Evolutionary conservation across 345 rosid genomes (phyloP).

Genomic region (Aquilaria yunnanensis): DNA sequence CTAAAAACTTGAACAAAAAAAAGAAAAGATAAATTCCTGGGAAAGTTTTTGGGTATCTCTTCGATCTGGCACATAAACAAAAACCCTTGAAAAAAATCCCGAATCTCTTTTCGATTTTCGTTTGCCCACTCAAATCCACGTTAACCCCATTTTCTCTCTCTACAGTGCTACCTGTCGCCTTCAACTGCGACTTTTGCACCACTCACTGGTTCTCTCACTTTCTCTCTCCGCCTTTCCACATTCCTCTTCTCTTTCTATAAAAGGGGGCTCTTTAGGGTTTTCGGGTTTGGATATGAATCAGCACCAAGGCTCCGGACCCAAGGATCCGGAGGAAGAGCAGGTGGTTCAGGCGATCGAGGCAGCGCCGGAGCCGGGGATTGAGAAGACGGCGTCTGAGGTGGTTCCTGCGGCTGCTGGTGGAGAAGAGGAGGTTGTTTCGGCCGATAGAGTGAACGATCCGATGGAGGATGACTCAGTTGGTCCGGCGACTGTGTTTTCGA

Average conservation of each 20-base stretch:
- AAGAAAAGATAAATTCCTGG: too few species aligned
- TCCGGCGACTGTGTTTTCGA: slow-evolving; percentile 86
- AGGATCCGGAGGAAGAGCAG: slow-evolving; percentile 29
- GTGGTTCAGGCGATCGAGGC: slow-evolving; percentile 21
- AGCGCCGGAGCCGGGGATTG: slow-evolving; percentile 11
- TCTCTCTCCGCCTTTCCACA: slow-evolving; percentile 15
- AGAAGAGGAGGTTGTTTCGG: slow-evolving; percentile 22
- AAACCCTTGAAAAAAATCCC: not conserved
- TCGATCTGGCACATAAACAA: slow-evolving; percentile 3
- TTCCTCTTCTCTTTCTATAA: slow-evolving; percentile 3
- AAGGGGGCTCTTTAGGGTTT: slow-evolving; percentile 34
- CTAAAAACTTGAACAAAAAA: too few species aligned
- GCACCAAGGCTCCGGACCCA: slow-evolving; percentile 21
- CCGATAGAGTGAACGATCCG: slow-evolving; percentile 39
- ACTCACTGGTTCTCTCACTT: slow-evolving; percentile 25
- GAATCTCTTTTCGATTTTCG: not conserved
- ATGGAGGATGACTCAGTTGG: slow-evolving; percentile 77
- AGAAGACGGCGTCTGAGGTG: slow-evolving; percentile 15
- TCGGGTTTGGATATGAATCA: slow-evolving; percentile 47
- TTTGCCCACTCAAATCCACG: slow-evolving; percentile 19
- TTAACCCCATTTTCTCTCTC: slow-evolving; percentile 50
- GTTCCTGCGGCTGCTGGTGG: slow-evolving; percentile 16
- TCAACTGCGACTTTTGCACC: slow-evolving; percentile 79
- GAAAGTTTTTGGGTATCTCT: too few species aligned
- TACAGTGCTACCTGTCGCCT: slow-evolving; percentile 89